phyloP scores from a whole-genome alignment of 176 grass and related monocot genomes.

The Tillandsia fasciculata region DNA sequence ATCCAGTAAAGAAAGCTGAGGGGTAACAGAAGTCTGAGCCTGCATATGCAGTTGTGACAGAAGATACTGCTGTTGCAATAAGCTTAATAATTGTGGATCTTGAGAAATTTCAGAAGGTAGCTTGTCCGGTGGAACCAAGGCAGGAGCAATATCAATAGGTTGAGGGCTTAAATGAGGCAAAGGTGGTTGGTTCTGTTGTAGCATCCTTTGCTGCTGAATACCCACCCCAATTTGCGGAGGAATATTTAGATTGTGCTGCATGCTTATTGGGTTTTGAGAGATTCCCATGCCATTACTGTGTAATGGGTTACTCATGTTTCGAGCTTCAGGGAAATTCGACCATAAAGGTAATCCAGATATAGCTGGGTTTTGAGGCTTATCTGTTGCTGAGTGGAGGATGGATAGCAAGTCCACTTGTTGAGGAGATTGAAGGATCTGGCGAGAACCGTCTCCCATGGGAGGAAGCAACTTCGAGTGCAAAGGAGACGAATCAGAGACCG shows the following conservation, averaged over 20 bases:
- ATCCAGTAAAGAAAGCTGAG: constrained; percentile 77
- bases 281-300: constrained; percentile 26
- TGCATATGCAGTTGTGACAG: constrained; percentile 75
- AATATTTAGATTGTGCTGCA: constrained; percentile 50
- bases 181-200: constrained; percentile 36
- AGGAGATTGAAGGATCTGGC: constrained; percentile 38
- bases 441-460: constrained; percentile 40
- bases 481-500: constrained; percentile 32
- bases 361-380: constrained; percentile 46
- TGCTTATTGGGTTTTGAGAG: constrained; percentile 34
- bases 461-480: constrained; percentile 56
- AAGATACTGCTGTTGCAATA: constrained; percentile 87
- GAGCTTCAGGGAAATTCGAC: constrained; percentile 55
- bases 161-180: constrained; percentile 33
- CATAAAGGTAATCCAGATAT: constrained; percentile 37
- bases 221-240: constrained; percentile 43
- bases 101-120: constrained; percentile 60
- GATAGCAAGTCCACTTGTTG: constrained; percentile 76
- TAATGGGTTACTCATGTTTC: constrained; percentile 30
- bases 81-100: constrained; percentile 59
- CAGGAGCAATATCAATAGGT: constrained; percentile 13
- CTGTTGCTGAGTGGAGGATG: constrained; percentile 58
- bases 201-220: constrained; percentile 48
- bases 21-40: constrained; percentile 43
- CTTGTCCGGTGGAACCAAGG: constrained; percentile 38